Evolutionary conservation across 768 basidiomycete species (phyloP).

Genomic region (Neoboletus subvelutipes): DNA sequence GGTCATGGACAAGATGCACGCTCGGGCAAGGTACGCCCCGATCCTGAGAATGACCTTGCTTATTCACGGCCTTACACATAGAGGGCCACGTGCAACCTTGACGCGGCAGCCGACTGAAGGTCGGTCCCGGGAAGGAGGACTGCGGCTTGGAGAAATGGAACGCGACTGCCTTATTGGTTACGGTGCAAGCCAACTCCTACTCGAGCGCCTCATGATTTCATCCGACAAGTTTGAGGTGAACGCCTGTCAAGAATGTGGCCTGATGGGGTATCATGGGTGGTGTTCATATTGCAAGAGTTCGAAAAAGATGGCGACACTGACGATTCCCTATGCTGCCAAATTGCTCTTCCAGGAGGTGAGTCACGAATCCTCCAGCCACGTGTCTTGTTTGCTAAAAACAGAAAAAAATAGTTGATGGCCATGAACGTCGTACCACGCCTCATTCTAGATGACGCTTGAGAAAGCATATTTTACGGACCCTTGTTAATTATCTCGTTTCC

Average conservation of each 20-base stretch:
- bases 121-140: conserved; percentile 93
- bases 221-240: conserved; percentile 98
- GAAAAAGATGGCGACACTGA: conserved; percentile 92
- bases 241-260: conserved; percentile 90
- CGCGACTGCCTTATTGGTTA: conserved; percentile 98
- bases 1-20: conserved; percentile 99
- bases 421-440: conserved; percentile 95
- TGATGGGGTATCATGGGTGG: conserved; percentile 95
- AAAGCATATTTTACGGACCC: conserved; percentile 1
- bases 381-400: conserved; percentile 1
- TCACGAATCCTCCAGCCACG: not conserved
- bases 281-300: conserved; percentile 98
- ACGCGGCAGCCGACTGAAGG: conserved; percentile 99
- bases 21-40: conserved; percentile 78
- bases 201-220: conserved; percentile 98
- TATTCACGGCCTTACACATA: conserved; percentile 32
- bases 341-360: conserved; percentile 85
- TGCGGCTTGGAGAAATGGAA: conserved; percentile 99
- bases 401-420: conserved; percentile 74
- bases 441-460: conserved; percentile 75
- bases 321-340: conserved; percentile 96
- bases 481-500: not conserved
- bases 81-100: conserved; percentile 92
- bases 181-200: conserved; percentile 94
- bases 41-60: conserved; percentile 10